Conservation (phyloP, 2,329 filamentous ascomycete genomes). For the Colletotrichum theobromicola region DNA sequence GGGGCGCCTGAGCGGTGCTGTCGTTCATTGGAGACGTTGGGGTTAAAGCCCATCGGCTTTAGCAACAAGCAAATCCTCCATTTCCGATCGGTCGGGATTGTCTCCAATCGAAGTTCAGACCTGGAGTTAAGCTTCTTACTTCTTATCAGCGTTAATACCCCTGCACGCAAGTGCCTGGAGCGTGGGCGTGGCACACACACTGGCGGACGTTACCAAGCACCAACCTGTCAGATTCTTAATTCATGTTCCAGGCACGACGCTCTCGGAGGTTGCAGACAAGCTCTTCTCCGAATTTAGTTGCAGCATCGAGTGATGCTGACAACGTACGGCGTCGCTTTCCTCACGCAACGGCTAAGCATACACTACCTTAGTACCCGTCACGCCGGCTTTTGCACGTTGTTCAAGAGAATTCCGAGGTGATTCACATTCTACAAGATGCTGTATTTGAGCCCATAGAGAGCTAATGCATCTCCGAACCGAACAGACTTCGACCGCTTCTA, state of each 20-base stretch:
- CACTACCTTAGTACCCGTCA: not conserved
- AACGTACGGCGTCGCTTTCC: not conserved
- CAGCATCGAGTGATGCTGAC: not conserved
- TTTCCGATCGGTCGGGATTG: constrained; percentile 12
- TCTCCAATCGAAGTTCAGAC: not conserved
- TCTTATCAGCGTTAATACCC: not conserved
- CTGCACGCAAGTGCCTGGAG: not conserved
- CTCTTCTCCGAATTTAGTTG: not conserved
- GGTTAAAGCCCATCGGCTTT: constrained; percentile 2
- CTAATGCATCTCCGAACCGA: not conserved
- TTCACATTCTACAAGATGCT: not conserved
- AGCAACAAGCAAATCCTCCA: not conserved
- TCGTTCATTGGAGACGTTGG: not conserved
- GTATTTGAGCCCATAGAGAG: not conserved
- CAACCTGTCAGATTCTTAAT: not conserved
- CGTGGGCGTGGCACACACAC: not conserved
- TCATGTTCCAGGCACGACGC: not conserved
- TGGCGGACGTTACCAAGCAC: not conserved
- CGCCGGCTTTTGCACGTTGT: not conserved
- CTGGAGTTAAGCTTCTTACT: not conserved
- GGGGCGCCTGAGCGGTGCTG: not conserved
- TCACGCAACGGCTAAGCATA: not conserved
- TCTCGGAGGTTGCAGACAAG: not conserved
- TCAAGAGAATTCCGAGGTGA: not conserved
- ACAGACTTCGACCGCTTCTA: not conserved